Evolutionary conservation across 106 monocot genomes (phyloP), one percentile per base, ranked within the genome.

Genomic region (Triglochin maritima): DNA sequence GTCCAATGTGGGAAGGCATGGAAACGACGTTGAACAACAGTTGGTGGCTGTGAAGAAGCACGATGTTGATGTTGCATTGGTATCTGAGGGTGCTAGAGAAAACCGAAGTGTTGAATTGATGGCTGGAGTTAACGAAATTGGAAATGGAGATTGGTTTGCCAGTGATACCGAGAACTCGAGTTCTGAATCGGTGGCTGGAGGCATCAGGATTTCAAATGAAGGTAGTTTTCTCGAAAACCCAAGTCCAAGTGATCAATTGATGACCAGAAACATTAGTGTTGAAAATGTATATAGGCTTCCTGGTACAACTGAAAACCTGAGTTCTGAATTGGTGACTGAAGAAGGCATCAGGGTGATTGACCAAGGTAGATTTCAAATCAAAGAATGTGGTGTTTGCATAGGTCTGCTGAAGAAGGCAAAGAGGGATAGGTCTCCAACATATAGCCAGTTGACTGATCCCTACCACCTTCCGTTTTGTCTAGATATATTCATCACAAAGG

Each of bases 391-490:
- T 48, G 47, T 8, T 57, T 16, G 17, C 42, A 17, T 0, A 64
- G 9, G 8, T 29, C 5, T 46, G 13, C 44, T 51, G 16, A 13
- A 44, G 55, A 74, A 72, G 53, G 68, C 9, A 4, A 89, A 92
- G 79, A 80, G 74, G 73, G 72, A 51, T 63, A 80, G 87, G 54
- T 69, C 54, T 12, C 81, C 71, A 41, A 87, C 92, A 12, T 85
- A 81, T 66, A 92, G 83, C 52, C 87, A 92, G 63, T 63, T 81
- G 16, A 92, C 92, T 1, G 83, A 82, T 62, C 83, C 87, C 70
- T 92, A 92, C 54, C 92, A 92, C 60, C 59, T 81, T 49, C 92
- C 92, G 5, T 92, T 92, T 57, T 92, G 87, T 63, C 69, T 92
- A 6, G 92, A 92, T 74, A 77, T 92, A 50, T 79, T 69, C 62